Conservation (phyloP, 192 early-diverging fungal genomes). For the Entomortierella beljakovae region DNA sequence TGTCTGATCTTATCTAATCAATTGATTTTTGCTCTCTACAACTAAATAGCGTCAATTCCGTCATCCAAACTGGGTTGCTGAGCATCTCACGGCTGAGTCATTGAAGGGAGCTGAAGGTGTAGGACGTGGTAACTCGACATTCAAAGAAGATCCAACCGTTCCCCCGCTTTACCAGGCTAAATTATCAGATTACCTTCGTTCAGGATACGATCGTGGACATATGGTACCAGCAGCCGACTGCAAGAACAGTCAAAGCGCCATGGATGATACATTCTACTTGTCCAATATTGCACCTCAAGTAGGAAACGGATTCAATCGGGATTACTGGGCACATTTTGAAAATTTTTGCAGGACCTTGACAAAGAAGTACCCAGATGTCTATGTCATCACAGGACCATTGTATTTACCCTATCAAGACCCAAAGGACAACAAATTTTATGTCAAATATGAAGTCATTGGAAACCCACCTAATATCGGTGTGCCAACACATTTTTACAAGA, state of each 20-base stretch:
- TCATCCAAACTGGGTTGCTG: slow-evolving; percentile 65
- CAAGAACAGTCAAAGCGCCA: slow-evolving; percentile 72
- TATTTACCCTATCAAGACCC: slow-evolving; percentile 82
- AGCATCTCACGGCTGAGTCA: slow-evolving; percentile 72
- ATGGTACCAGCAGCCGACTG: slow-evolving; percentile 93
- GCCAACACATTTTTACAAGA: slow-evolving; percentile 96
- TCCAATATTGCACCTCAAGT: slow-evolving; percentile 87
- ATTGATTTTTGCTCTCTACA: too few species aligned
- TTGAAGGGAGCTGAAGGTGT: slow-evolving; percentile 68
- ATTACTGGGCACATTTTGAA: slow-evolving; percentile 94
- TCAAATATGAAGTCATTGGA: slow-evolving; percentile 92
- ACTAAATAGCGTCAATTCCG: slow-evolving; percentile 51
- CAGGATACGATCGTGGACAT: slow-evolving; percentile 93
- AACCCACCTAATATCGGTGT: slow-evolving; percentile 88
- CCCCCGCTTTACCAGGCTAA: slow-evolving; percentile 80
- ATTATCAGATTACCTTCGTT: slow-evolving; percentile 82
- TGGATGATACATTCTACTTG: slow-evolving; percentile 90
- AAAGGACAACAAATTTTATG: slow-evolving; percentile 75
- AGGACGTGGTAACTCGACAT: slow-evolving; percentile 75
- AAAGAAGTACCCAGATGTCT: slow-evolving; percentile 81
- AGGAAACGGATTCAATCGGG: slow-evolving; percentile 90
- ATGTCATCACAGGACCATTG: slow-evolving; percentile 89
- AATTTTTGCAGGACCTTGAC: slow-evolving; percentile 80
- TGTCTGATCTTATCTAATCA: too few species aligned
- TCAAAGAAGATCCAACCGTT: slow-evolving; percentile 83